Percentiles rank a stretch among this genome's conserved stretches.
Evolutionary conservation across 176 grass and related monocot genomes (phyloP).

Genomic region (Oryza nivara): DNA sequence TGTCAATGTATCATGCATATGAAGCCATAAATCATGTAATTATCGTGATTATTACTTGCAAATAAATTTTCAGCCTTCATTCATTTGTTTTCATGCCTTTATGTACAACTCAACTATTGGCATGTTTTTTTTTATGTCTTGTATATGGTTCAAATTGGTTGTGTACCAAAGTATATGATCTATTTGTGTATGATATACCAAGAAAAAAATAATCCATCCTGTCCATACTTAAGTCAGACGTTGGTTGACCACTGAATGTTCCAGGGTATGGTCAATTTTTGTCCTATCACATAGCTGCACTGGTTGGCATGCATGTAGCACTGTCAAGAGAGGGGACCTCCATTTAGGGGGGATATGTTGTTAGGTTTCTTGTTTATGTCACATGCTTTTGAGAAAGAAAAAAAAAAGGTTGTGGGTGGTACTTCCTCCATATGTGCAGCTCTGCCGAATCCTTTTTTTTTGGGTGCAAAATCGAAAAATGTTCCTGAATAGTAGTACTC

Average conservation of each 20-base stretch:
- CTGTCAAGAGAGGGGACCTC: conserved; percentile 33
- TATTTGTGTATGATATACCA: conserved; percentile 1
- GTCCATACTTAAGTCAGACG: not conserved
- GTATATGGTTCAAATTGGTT: not conserved
- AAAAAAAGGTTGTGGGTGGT: conserved; percentile 1
- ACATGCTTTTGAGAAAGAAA: not conserved
- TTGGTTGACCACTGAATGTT: too few species aligned
- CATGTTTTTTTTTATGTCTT: not conserved
- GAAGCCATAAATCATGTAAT: not conserved
- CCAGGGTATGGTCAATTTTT: too few species aligned
- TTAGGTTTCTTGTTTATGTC: conserved; percentile 22
- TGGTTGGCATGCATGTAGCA: conserved; percentile 16
- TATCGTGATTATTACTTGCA: not conserved
- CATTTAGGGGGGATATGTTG: conserved; percentile 8
- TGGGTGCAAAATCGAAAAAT: not conserved
- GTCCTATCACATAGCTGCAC: not conserved
- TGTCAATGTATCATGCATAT: not conserved
- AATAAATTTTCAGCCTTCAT: not conserved
- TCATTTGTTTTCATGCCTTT: not conserved
- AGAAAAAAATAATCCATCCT: not conserved
- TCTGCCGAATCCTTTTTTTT: conserved; percentile 23
- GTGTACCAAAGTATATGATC: not conserved
- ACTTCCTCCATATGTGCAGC: not conserved
- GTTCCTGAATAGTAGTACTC: conserved; percentile 18
- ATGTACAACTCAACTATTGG: not conserved